A percentile compares a stretch with the other conserved stretches of the same genome.
Evolutionary conservation across 169 alveolate species (phyloP).

Genomic region (Babesia ovis): DNA sequence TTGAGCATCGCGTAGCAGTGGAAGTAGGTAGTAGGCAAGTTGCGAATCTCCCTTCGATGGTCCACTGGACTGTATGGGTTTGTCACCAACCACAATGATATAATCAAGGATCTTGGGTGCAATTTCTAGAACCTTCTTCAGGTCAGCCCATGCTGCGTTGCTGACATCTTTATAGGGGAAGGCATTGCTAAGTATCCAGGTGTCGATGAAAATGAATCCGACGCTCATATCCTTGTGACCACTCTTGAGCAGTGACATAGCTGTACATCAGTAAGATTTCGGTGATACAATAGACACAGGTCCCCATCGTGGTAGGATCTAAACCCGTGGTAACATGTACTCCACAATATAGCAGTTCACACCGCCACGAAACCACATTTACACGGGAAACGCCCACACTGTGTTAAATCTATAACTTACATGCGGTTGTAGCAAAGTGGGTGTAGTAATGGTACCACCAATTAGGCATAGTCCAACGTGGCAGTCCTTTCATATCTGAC

Average conservation of each 20-base stretch:
- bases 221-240: constrained; percentile 84
- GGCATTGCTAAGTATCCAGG: constrained; percentile 85
- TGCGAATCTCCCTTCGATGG: constrained; percentile 84
- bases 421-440: constrained; percentile 80
- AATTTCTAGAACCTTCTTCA: constrained; percentile 82
- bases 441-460: constrained; percentile 88
- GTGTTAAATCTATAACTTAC: constrained; percentile 38
- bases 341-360: too few relatives aligned
- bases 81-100: constrained; percentile 87
- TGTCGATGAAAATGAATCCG: constrained; percentile 85
- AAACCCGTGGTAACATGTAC: too few relatives aligned
- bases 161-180: constrained; percentile 84
- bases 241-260: constrained; percentile 70
- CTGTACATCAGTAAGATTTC: constrained; percentile 8
- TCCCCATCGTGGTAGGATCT: too few relatives aligned
- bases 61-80: constrained; percentile 88
- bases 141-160: constrained; percentile 84
- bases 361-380: too few relatives aligned
- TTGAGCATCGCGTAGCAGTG: constrained; percentile 83
- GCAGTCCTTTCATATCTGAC: constrained; percentile 59
- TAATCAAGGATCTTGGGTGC: constrained; percentile 84
- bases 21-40: constrained; percentile 79
- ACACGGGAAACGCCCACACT: not conserved
- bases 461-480: constrained; percentile 89
- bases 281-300: too few relatives aligned